Conservation (phyloP, 176 grass and related monocot genomes). For the Pontederia crassipes region DNA sequence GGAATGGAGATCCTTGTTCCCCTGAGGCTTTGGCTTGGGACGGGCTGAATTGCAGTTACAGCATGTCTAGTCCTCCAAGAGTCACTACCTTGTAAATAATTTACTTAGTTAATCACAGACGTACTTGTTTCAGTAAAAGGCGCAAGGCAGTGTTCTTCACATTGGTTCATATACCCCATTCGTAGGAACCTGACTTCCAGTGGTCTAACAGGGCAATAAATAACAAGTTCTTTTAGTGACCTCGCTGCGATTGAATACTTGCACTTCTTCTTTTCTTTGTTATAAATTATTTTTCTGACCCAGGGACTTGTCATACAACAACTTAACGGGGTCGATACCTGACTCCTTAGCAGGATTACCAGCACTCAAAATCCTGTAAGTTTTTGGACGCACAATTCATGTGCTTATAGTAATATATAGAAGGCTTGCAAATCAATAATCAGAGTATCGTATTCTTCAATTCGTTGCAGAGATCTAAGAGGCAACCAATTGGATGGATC, state of each 20-base stretch:
- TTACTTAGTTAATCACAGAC: no score
- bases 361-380: slow-evolving; percentile 33
- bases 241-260: slow-evolving; percentile 19
- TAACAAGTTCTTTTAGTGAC: slow-evolving; percentile 15
- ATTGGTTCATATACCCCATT: no score
- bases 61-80: slow-evolving; percentile 8
- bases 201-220: slow-evolving; percentile 16
- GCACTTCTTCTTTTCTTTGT: neutral
- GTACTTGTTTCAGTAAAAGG: no score
- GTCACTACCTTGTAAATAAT: slow-evolving; percentile 24
- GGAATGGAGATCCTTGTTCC: slow-evolving; percentile 32
- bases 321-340: slow-evolving; percentile 37
- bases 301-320: slow-evolving; percentile 52
- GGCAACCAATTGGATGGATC: slow-evolving; percentile 31
- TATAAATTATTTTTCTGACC: neutral
- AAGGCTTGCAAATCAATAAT: neutral
- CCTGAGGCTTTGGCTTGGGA: slow-evolving; percentile 14
- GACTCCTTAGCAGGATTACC: slow-evolving; percentile 32
- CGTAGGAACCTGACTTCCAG: slow-evolving; percentile 19
- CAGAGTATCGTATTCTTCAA: neutral
- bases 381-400: neutral
- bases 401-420: neutral
- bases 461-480: slow-evolving; percentile 24
- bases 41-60: slow-evolving; percentile 17
- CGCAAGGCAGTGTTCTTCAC: no score